Evolutionary conservation across 257 asterid species (phyloP).

Genomic region (Salvia splendens): DNA sequence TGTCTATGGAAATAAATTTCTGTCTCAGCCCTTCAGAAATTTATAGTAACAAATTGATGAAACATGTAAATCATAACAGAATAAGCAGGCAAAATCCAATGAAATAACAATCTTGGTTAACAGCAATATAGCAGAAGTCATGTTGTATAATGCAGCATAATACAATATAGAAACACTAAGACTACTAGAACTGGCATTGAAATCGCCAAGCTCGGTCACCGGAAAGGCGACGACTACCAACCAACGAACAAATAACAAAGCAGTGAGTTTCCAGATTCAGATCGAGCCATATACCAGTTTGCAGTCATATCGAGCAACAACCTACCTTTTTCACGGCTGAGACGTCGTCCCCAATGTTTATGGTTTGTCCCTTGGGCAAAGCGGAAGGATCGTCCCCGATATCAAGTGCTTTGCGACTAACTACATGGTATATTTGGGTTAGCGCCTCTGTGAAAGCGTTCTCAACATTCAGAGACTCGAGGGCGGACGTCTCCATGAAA

Average conservation of each 20-base stretch:
- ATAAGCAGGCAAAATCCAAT: constrained; percentile 2
- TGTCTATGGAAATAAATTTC: neutral
- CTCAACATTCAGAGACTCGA: constrained; percentile 70
- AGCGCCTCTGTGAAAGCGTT: constrained; percentile 69
- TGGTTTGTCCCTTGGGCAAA: constrained; percentile 59
- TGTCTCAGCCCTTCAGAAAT: neutral
- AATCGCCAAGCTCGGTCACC: neutral
- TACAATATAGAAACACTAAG: constrained; percentile 23
- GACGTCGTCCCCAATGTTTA: constrained; percentile 55
- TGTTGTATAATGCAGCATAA: constrained; percentile 22
- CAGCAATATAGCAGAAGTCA: neutral
- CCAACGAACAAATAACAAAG: neutral
- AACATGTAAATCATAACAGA: neutral
- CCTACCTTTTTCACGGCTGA: constrained; percentile 58
- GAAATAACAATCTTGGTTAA: constrained; percentile 3
- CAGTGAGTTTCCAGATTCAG: constrained; percentile 5
- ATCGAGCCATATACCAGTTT: neutral
- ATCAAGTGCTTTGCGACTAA: constrained; percentile 66
- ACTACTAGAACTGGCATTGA: constrained; percentile 15
- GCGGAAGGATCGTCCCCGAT: constrained; percentile 60
- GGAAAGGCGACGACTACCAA: constrained; percentile 14
- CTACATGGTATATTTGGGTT: constrained; percentile 59
- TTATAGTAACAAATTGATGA: neutral
- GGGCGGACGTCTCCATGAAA: constrained; percentile 73
- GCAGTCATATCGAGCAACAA: constrained; percentile 52